Evolutionary conservation across 371 early-diverging fungal species (phyloP).

Genomic region (Mortierella sp.): DNA sequence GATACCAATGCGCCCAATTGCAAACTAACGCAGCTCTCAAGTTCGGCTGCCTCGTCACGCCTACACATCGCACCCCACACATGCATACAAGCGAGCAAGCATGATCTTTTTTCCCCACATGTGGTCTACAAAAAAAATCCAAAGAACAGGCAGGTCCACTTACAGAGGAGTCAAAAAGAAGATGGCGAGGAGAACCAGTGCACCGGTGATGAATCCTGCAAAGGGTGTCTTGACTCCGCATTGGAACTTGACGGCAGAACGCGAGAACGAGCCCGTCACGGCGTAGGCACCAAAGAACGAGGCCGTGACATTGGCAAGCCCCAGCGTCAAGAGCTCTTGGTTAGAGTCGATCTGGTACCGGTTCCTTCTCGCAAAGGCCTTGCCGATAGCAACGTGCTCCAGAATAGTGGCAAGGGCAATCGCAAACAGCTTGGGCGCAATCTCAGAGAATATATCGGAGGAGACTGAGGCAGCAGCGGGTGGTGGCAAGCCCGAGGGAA

Average conservation of each 20-base stretch:
- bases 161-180: conserved; percentile 80
- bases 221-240: conserved; percentile 76
- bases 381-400: conserved; percentile 90
- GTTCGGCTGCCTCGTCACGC: background rate
- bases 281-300: conserved; percentile 89
- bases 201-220: conserved; percentile 78
- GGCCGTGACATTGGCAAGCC: conserved; percentile 81
- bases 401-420: conserved; percentile 81
- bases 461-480: conserved; percentile 58
- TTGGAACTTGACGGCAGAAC: conserved; percentile 81
- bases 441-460: conserved; percentile 57
- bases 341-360: conserved; percentile 69
- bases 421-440: conserved; percentile 69
- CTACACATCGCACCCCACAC: background rate
- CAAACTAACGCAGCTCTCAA: background rate
- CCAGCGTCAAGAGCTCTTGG: conserved; percentile 88
- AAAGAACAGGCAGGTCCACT: conserved; percentile 7
- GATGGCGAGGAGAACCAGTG: conserved; percentile 79
- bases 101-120: background rate
- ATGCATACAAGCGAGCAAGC: background rate
- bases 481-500: conserved; percentile 80
- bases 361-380: conserved; percentile 80
- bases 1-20: background rate
- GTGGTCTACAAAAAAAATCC: background rate
- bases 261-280: conserved; percentile 89